phyloP scores from a whole-genome alignment of 148 eudicot genomes.

The Euryodendron excelsum region DNA sequence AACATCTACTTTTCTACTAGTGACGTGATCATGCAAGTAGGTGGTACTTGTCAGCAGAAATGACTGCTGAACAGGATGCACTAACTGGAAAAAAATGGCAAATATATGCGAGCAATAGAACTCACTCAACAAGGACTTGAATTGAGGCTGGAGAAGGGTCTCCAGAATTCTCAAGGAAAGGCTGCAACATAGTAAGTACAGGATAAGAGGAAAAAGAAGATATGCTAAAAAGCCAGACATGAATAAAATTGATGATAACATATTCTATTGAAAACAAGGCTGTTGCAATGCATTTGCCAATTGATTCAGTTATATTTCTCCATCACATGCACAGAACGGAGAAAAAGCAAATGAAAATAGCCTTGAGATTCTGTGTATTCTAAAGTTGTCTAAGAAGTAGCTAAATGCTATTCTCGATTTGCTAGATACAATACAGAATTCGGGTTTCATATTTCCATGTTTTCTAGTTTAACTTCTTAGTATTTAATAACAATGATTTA shows the following conservation, averaged over 20 bases:
- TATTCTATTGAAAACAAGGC: not conserved
- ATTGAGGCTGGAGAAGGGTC: slow-evolving; percentile 41
- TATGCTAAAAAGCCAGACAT: not conserved
- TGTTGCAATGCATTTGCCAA: not conserved
- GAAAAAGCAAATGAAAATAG: not conserved
- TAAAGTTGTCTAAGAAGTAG: no score
- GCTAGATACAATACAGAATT: not conserved
- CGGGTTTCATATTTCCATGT: not conserved
- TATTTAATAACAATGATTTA: no score
- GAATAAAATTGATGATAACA: not conserved
- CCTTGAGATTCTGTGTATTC: not conserved
- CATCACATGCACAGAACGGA: not conserved
- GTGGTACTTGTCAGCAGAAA: no score
- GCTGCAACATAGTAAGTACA: slow-evolving; percentile 44
- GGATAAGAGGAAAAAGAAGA: not conserved
- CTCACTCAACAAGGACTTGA: slow-evolving; percentile 68
- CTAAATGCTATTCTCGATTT: not conserved
- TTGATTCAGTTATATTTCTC: not conserved
- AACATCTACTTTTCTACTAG: not conserved
- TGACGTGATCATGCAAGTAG: not conserved
- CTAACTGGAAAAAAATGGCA: not conserved
- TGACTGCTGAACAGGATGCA: no score
- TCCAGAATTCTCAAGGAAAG: slow-evolving; percentile 57
- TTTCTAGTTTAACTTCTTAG: not conserved
- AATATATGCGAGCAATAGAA: not conserved